These are phyloP conservation scores for Suillus placidus DNA, from an alignment of 768 basidiomycete genomes.

Conservation along the genomic window DNA sequence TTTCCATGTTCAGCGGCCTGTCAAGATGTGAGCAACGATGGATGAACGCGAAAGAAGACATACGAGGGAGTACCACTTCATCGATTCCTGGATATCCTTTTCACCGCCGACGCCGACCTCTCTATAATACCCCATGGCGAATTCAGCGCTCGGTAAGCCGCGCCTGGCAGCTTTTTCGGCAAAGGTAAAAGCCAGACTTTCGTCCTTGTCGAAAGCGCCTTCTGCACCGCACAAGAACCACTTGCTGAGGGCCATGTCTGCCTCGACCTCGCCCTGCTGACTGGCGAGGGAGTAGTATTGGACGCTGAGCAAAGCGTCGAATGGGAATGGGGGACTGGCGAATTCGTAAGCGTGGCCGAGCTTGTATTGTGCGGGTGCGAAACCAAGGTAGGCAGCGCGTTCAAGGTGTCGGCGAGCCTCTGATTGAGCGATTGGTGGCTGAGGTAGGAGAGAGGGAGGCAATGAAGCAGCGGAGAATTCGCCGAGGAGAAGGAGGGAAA, in stretches of 20 bases:
- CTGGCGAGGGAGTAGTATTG: slow-evolving; percentile 87
- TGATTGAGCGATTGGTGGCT: slow-evolving; percentile 42
- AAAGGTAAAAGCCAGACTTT: slow-evolving; percentile 82
- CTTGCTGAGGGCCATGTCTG: slow-evolving; percentile 95
- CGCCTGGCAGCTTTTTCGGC: slow-evolving; percentile 84
- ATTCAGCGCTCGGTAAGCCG: slow-evolving; percentile 81
- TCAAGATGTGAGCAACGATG: background rate
- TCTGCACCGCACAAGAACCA: slow-evolving; percentile 94
- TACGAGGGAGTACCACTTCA: slow-evolving; percentile 76
- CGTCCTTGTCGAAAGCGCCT: slow-evolving; percentile 83
- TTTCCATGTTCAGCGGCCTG: slow-evolving; percentile 82
- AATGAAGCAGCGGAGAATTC: slow-evolving; percentile 76
- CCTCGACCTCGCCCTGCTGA: slow-evolving; percentile 87
- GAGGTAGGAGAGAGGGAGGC: slow-evolving; percentile 51
- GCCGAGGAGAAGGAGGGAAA: slow-evolving; percentile 81
- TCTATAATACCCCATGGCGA: slow-evolving; percentile 94
- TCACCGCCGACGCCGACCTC: slow-evolving; percentile 88
- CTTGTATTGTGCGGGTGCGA: slow-evolving; percentile 89
- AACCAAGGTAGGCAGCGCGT: slow-evolving; percentile 82
- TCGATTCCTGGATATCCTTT: slow-evolving; percentile 64
- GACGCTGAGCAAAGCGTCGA: slow-evolving; percentile 87
- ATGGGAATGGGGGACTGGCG: slow-evolving; percentile 80
- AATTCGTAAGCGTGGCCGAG: slow-evolving; percentile 92
- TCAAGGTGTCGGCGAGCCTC: slow-evolving; percentile 82
- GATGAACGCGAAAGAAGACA: slow-evolving; percentile 23